A percentile compares a stretch with the other conserved stretches of the same genome.
Conservation (phyloP, 208 protist genomes). For the Leptomonas pyrrhocoris region DNA sequence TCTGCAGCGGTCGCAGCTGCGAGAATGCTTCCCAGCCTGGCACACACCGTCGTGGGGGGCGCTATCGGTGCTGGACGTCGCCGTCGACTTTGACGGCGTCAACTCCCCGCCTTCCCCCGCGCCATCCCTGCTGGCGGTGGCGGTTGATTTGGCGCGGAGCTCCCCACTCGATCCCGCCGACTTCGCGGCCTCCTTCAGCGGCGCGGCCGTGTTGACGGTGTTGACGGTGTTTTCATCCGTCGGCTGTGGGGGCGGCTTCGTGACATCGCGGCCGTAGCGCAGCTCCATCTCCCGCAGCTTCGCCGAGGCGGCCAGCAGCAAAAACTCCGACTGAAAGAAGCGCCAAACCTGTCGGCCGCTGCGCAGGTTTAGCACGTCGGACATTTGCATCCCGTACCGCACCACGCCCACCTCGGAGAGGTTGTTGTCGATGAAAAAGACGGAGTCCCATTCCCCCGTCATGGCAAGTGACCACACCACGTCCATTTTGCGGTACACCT, state of each 20-base stretch:
- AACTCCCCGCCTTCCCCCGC: slow-evolving; percentile 11
- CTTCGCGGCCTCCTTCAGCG: slow-evolving; percentile 1
- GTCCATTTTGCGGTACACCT: slow-evolving; percentile 80
- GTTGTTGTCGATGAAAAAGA: slow-evolving; percentile 91
- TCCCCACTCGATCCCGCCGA: background rate
- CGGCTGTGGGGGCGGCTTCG: slow-evolving; percentile 21
- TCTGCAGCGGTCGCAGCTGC: background rate
- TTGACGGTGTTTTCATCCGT: slow-evolving; percentile 7
- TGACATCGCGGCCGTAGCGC: slow-evolving; percentile 45
- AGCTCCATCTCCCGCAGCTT: slow-evolving; percentile 47
- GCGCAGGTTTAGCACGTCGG: slow-evolving; percentile 53
- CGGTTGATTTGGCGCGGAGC: slow-evolving; percentile 4
- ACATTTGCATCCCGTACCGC: slow-evolving; percentile 62
- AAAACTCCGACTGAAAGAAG: slow-evolving; percentile 73
- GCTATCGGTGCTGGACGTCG: slow-evolving; percentile 20
- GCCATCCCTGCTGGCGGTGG: slow-evolving; percentile 11
- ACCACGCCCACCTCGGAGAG: slow-evolving; percentile 78
- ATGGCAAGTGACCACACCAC: slow-evolving; percentile 82
- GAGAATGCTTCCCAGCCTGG: background rate
- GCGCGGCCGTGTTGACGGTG: background rate
- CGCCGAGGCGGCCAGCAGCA: slow-evolving; percentile 57
- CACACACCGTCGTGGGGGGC: background rate
- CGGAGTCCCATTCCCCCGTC: slow-evolving; percentile 74
- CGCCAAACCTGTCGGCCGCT: slow-evolving; percentile 35
- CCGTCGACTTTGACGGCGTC: slow-evolving; percentile 14